A percentile compares a stretch with the other conserved stretches of the same genome.
Conservation (phyloP, 805 yeast genomes). For the Pichia nakasei region DNA sequence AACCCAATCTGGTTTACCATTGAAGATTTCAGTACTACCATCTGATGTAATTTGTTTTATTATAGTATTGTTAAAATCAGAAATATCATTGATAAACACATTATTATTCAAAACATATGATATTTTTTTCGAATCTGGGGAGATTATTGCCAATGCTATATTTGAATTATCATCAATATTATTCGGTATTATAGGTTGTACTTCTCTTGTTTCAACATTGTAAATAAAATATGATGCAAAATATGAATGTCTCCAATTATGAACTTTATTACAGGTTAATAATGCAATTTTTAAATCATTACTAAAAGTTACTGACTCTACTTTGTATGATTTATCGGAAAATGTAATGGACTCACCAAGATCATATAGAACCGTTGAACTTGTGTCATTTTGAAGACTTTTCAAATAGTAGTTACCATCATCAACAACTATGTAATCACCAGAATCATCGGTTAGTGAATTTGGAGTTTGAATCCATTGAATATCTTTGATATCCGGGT, state of each 20-base stretch:
- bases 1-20: conserved; percentile 93
- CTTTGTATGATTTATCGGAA: conserved; percentile 32
- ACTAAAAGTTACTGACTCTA: conserved; percentile 53
- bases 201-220: conserved; percentile 30
- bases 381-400: conserved; percentile 38
- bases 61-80: conserved; percentile 15
- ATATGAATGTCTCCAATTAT: conserved; percentile 70
- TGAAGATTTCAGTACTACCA: conserved; percentile 63
- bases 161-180: conserved; percentile 17
- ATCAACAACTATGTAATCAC: conserved; percentile 51
- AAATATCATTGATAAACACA: conserved; percentile 45
- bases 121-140: conserved; percentile 59
- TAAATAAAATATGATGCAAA: conserved; percentile 54
- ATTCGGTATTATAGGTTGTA: conserved; percentile 16
- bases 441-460: conserved; percentile 46
- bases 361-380: conserved; percentile 38
- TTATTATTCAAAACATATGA: conserved; percentile 66
- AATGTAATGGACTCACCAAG: conserved; percentile 35
- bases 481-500: conserved; percentile 42
- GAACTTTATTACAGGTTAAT: conserved; percentile 50
- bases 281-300: conserved; percentile 56
- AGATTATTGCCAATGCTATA: conserved; percentile 51
- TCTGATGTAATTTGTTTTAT: conserved; percentile 51
- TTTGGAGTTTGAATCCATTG: conserved; percentile 62
- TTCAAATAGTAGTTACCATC: conserved; percentile 45